These are phyloP conservation scores for Collybia nuda DNA, from an alignment of 768 basidiomycete species.

Conservation along the genomic window DNA sequence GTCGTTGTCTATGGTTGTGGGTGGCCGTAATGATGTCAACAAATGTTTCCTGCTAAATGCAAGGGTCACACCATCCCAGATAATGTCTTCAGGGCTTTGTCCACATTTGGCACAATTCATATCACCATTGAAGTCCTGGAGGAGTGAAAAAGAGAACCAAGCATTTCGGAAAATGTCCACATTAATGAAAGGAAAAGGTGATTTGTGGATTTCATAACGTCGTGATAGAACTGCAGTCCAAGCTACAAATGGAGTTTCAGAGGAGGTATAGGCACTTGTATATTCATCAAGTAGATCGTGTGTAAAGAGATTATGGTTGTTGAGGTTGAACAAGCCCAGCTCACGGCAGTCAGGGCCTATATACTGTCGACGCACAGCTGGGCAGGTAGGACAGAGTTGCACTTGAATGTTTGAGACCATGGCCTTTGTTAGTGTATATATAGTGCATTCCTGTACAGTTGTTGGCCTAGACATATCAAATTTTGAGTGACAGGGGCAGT, in stretches of 20 bases:
- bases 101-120: constrained; percentile 18
- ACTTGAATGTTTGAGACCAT: constrained; percentile 8
- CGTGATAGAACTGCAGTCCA: constrained; percentile 15
- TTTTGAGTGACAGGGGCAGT: not conserved
- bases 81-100: constrained; percentile 10
- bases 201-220: constrained; percentile 11
- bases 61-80: constrained; percentile 19
- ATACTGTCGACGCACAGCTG: not conserved
- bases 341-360: constrained; percentile 22
- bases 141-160: constrained; percentile 13
- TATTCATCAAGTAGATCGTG: constrained; percentile 27
- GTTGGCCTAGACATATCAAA: not conserved
- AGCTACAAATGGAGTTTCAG: constrained; percentile 22
- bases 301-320: constrained; percentile 20
- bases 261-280: constrained; percentile 20
- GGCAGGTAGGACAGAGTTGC: constrained; percentile 17
- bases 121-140: constrained; percentile 9
- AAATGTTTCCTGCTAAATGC: constrained; percentile 16
- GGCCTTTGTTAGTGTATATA: constrained; percentile 7
- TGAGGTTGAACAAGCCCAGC: constrained; percentile 26
- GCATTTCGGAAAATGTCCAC: constrained; percentile 8
- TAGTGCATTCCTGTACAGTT: not conserved
- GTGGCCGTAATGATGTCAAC: constrained; percentile 6
- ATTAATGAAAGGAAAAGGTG: constrained; percentile 7
- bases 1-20: not conserved